These are phyloP conservation scores for Penicillium odoratum DNA, from an alignment of 495 filamentous ascomycete genomes.

Conservation along the genomic window DNA sequence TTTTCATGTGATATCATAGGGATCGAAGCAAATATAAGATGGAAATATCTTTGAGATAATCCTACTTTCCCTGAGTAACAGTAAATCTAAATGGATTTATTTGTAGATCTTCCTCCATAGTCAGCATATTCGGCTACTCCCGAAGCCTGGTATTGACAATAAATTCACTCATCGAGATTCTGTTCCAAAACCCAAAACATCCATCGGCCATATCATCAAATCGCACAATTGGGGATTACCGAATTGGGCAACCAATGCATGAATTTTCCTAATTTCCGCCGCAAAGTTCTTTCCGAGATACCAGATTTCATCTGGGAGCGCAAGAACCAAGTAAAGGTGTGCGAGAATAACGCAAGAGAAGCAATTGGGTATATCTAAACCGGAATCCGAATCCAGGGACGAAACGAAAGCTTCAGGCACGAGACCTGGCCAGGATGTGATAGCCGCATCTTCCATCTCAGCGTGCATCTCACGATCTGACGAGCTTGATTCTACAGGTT, in stretches of 20 bases:
- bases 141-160: too few species aligned
- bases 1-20: neutral
- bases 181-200: neutral
- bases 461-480: slow-evolving; percentile 22
- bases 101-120: too few species aligned
- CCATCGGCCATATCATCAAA: slow-evolving; percentile 23
- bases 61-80: too few species aligned
- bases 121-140: too few species aligned
- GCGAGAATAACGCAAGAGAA: slow-evolving; percentile 25
- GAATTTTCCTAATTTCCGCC: slow-evolving; percentile 25
- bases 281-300: slow-evolving; percentile 19
- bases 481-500: slow-evolving; percentile 10
- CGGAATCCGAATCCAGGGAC: slow-evolving; percentile 13
- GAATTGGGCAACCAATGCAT: slow-evolving; percentile 6
- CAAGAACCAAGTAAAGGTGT: slow-evolving; percentile 25
- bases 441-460: slow-evolving; percentile 34
- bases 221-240: slow-evolving; percentile 1
- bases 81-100: too few species aligned
- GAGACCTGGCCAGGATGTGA: slow-evolving; percentile 23
- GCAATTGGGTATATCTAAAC: neutral
- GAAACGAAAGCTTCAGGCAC: slow-evolving; percentile 22
- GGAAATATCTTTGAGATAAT: too few species aligned
- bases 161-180: too few species aligned
- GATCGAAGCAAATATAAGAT: neutral
- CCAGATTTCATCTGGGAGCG: slow-evolving; percentile 23